phyloP scores from a whole-genome alignment of 2,329 filamentous ascomycete species.

The Clarireedia homoeocarpa region DNA sequence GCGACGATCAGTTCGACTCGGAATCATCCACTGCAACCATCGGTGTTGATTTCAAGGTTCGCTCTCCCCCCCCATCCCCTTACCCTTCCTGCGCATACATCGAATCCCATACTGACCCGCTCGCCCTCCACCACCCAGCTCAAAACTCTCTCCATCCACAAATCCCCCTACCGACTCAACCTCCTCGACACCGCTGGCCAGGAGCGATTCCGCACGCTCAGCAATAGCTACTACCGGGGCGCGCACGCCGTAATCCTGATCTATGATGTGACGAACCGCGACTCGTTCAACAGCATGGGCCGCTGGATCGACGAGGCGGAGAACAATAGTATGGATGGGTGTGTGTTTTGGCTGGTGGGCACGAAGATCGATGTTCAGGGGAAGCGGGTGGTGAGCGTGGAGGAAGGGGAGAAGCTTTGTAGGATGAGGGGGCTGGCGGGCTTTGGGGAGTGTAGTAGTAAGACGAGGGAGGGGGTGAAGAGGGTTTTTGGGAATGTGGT shows the following conservation, averaged over 20 bases:
- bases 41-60: constrained; percentile 50
- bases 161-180: constrained; percentile 43
- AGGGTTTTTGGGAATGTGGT: constrained; percentile 45
- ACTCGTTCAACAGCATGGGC: constrained; percentile 44
- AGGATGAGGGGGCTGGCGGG: constrained; percentile 34
- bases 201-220: constrained; percentile 91
- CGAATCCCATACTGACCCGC: neutral
- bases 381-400: constrained; percentile 37
- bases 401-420: constrained; percentile 38
- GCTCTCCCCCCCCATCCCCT: neutral
- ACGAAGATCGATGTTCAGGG: constrained; percentile 40
- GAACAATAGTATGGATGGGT: constrained; percentile 39
- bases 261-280: constrained; percentile 73
- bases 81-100: neutral
- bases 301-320: constrained; percentile 48
- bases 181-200: constrained; percentile 85
- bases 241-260: constrained; percentile 92
- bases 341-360: constrained; percentile 44
- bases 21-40: constrained; percentile 48
- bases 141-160: constrained; percentile 45
- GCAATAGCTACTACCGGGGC: constrained; percentile 89
- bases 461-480: constrained; percentile 44
- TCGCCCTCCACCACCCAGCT: constrained; percentile 34
- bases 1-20: constrained; percentile 49
- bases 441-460: constrained; percentile 48